A percentile compares a stretch with the other conserved stretches of the same genome.
These are phyloP conservation scores for Vinca major DNA, from an alignment of 305 asterid species.

Conservation along the genomic window DNA sequence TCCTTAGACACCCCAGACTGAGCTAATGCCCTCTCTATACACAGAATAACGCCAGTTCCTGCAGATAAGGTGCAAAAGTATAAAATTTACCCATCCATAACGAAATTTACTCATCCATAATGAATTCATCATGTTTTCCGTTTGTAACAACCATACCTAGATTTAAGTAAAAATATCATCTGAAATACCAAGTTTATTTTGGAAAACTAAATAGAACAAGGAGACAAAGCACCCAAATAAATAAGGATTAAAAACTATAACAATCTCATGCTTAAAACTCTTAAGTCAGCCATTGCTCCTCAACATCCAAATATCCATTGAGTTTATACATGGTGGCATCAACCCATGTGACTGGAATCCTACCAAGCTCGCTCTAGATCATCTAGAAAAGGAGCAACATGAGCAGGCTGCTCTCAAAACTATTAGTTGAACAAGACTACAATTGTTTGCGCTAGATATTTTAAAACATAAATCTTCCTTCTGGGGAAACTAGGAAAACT, in stretches of 20 bases:
- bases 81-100: constrained; percentile 19
- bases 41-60: constrained; percentile 74
- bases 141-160: neutral
- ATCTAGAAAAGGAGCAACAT: neutral
- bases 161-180: neutral
- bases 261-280: neutral
- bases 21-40: constrained; percentile 84
- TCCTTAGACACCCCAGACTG: constrained; percentile 72
- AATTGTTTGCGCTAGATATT: neutral
- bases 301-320: neutral
- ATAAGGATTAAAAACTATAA: neutral
- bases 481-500: neutral
- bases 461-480: neutral
- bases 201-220: neutral
- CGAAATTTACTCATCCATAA: constrained; percentile 24
- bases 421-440: neutral
- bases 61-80: constrained; percentile 12
- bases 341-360: neutral
- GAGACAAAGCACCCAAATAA: neutral
- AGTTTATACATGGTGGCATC: neutral
- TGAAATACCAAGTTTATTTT: neutral
- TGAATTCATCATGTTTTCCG: constrained; percentile 49
- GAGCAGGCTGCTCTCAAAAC: neutral
- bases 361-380: neutral
- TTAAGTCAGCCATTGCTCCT: neutral